Evolutionary conservation across 371 early-diverging fungal genomes (phyloP).

Genomic region (Mucor sp.): DNA sequence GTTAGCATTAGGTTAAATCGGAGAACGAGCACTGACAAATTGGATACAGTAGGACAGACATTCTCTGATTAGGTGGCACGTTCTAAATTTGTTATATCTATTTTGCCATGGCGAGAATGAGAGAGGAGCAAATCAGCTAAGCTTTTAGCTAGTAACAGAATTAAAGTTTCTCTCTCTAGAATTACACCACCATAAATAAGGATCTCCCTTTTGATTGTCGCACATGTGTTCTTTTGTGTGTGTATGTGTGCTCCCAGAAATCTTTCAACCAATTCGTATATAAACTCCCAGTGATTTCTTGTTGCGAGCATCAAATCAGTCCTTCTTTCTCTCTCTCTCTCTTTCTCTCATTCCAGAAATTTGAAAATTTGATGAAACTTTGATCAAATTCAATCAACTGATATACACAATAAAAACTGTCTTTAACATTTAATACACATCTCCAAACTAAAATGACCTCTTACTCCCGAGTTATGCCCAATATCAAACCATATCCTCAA

Average conservation of each 20-base stretch:
- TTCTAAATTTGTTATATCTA: constrained; percentile 9
- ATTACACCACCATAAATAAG: constrained; percentile 8
- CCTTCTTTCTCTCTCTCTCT: constrained; percentile 6
- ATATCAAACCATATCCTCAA: constrained; percentile 32
- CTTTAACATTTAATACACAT: constrained; percentile 1
- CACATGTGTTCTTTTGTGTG: background rate
- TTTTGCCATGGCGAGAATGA: background rate
- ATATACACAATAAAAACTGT: constrained; percentile 1
- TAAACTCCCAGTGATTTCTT: constrained; percentile 1
- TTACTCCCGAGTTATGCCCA: constrained; percentile 27
- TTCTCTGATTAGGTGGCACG: constrained; percentile 17
- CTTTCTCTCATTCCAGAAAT: constrained; percentile 1
- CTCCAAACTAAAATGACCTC: constrained; percentile 12
- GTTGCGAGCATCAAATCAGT: background rate
- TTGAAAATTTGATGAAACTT: constrained; percentile 10
- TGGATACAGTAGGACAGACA: constrained; percentile 13
- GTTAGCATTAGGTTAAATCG: constrained; percentile 3
- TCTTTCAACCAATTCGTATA: background rate
- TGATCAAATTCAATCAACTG: background rate
- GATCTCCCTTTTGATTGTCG: constrained; percentile 10
- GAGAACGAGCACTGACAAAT: constrained; percentile 31
- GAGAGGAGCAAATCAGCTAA: background rate
- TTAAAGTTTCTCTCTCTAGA: background rate
- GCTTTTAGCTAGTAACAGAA: constrained; percentile 14
- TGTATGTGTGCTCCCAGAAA: constrained; percentile 3